Base-by-base conservation (phyloP, 148 eudicot genomes). In the Silene uniflora region DNA sequence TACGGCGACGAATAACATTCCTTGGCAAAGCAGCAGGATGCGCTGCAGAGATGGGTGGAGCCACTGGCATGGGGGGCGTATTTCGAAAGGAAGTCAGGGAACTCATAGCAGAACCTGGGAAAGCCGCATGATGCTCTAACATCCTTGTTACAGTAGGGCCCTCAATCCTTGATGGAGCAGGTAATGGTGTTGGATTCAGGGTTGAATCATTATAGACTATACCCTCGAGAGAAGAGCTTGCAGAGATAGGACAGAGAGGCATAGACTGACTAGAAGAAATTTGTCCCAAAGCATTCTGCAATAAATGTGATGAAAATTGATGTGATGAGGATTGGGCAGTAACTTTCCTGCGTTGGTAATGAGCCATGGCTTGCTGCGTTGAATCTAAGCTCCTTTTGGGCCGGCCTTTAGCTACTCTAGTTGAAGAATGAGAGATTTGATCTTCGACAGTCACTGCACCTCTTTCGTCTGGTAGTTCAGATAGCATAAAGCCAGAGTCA, bases 281-380 rank as follows among this genome's bases (percentile, higher is more conserved):
- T 39, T 73, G 72, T 18, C 72, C 73, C 59, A 78, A 46, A n/a
- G 76, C 81, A 66, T 78, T 73, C 62, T 78, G 75, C 27, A 73
- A 55, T 56, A 72, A 25, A 78, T 78, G 12, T 39, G 81, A 24
- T 32, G 81, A 78, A 73, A 39, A 78, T 3, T 62, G 72, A 62
- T 65, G 35, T 18, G 44, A 17, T 21, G 81, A 78, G 6, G 76
- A 32, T 52, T 56, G 81, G 56, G 44, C 27, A 22, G 10, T 65
- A 21, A 73, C 7, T 42, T 73, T 78, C 47, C 76, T 78, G 27
- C 72, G 67, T 25, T 78, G 81, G 62, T 55, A 52, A 11, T 64
- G 66, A 25, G 61, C 35, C 27, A 12, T 54, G 7, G 42, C 35
- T 13, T 19, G 54, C 7, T 55, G 54, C 49, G 77, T 73, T 44